phyloP scores from a whole-genome alignment of 2,329 filamentous ascomycete species.

The Dothideomycetes sp. region DNA sequence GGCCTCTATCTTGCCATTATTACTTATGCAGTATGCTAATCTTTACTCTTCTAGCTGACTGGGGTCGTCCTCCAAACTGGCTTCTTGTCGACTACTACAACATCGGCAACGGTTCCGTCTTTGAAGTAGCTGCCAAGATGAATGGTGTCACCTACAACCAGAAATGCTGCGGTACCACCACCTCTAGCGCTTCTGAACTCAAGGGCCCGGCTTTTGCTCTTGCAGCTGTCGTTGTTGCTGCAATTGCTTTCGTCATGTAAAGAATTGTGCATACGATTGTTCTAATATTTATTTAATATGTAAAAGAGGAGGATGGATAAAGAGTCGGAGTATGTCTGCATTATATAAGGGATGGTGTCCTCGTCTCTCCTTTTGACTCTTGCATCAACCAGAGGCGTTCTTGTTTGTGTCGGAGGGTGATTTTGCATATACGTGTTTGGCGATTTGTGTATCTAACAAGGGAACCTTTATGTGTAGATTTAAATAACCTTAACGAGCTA shows the following conservation, averaged over 20 bases:
- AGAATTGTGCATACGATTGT: too few relatives aligned
- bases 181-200: slow-evolving; percentile 2
- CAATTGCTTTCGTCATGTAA: slow-evolving; percentile 1
- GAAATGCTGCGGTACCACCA: slow-evolving; percentile 42
- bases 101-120: slow-evolving; percentile 58
- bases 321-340: too few relatives aligned
- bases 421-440: too few relatives aligned
- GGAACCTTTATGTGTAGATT: too few relatives aligned
- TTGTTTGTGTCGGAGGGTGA: too few relatives aligned
- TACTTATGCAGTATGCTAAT: not conserved
- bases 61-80: slow-evolving; percentile 63
- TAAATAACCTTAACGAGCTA: too few relatives aligned
- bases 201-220: slow-evolving; percentile 2
- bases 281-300: too few relatives aligned
- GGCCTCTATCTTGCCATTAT: not conserved
- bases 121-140: slow-evolving; percentile 57
- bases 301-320: too few relatives aligned
- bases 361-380: too few relatives aligned
- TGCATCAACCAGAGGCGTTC: too few relatives aligned
- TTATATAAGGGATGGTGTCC: too few relatives aligned
- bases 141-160: slow-evolving; percentile 63
- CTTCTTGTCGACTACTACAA: slow-evolving; percentile 84
- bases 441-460: too few relatives aligned
- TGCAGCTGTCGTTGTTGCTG: not conserved
- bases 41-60: slow-evolving; percentile 29